Conservation (phyloP, 352 stramenopile genomes). For the Globisporangium paroecandrum region DNA sequence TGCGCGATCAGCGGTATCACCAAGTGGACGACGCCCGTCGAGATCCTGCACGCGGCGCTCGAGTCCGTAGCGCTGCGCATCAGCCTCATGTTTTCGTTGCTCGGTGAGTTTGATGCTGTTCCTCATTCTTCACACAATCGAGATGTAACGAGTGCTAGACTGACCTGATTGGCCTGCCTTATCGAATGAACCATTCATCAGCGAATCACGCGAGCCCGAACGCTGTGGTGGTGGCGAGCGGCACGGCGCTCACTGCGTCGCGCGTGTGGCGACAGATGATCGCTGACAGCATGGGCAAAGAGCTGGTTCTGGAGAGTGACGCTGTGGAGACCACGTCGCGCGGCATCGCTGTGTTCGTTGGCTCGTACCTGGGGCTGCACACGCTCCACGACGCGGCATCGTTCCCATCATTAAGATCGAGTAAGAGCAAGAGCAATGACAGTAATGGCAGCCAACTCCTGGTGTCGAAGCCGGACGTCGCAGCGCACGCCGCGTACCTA, state of each 20-base stretch:
- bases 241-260: constrained; percentile 79
- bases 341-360: constrained; percentile 73
- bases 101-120: constrained; percentile 36
- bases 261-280: constrained; percentile 85
- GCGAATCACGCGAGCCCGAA: constrained; percentile 36
- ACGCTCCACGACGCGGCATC: constrained; percentile 35
- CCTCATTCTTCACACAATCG: not conserved
- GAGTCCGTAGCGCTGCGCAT: constrained; percentile 91
- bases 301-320: constrained; percentile 62
- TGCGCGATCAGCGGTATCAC: constrained; percentile 91
- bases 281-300: constrained; percentile 70
- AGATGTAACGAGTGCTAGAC: not conserved
- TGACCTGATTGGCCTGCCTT: not conserved
- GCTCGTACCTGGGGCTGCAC: constrained; percentile 58
- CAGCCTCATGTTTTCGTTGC: constrained; percentile 74
- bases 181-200: constrained; percentile 6
- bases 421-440: not conserved
- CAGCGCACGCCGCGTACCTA: constrained; percentile 59
- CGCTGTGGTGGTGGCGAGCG: constrained; percentile 68
- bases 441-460: constrained; percentile 25
- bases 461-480: constrained; percentile 36
- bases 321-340: constrained; percentile 80
- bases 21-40: constrained; percentile 83
- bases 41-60: constrained; percentile 88
- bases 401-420: constrained; percentile 17